Conservation (phyloP, 2,329 filamentous ascomycete species). For the Cercospora zeina region DNA sequence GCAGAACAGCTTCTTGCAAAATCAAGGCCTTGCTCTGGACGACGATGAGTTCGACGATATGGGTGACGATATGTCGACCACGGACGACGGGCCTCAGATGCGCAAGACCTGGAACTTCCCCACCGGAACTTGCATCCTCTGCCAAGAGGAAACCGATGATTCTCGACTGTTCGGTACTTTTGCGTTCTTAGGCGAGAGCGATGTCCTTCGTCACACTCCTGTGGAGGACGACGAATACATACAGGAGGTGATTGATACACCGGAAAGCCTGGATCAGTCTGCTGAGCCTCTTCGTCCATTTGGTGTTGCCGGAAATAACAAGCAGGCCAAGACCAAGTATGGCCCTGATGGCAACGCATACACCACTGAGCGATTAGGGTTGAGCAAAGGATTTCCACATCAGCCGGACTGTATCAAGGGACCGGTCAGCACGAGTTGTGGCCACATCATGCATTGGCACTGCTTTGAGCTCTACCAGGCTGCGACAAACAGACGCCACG, state of each 20-base stretch:
- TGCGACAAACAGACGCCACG: slow-evolving; percentile 79
- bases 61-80: slow-evolving; percentile 60
- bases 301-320: slow-evolving; percentile 85
- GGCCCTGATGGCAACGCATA: slow-evolving; percentile 70
- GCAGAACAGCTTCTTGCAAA: slow-evolving; percentile 90
- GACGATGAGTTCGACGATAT: slow-evolving; percentile 75
- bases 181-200: slow-evolving; percentile 81
- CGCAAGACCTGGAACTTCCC: slow-evolving; percentile 88
- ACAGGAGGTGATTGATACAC: slow-evolving; percentile 75
- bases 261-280: slow-evolving; percentile 78
- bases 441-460: slow-evolving; percentile 96
- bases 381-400: slow-evolving; percentile 85
- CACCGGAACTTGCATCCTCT: slow-evolving; percentile 88
- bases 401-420: slow-evolving; percentile 61
- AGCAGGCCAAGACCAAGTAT: slow-evolving; percentile 72
- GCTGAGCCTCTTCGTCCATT: slow-evolving; percentile 83
- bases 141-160: slow-evolving; percentile 93
- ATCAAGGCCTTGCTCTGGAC: slow-evolving; percentile 85
- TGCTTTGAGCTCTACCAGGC: slow-evolving; percentile 93
- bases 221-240: slow-evolving; percentile 79
- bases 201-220: slow-evolving; percentile 82
- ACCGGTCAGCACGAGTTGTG: slow-evolving; percentile 85
- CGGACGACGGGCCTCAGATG: slow-evolving; percentile 62
- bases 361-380: slow-evolving; percentile 71
- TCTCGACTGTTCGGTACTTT: slow-evolving; percentile 89